Evolutionary conservation across 768 basidiomycete species (phyloP), one percentile per base, ranked within the genome.

Genomic region (Kwoniella dejecticola): DNA sequence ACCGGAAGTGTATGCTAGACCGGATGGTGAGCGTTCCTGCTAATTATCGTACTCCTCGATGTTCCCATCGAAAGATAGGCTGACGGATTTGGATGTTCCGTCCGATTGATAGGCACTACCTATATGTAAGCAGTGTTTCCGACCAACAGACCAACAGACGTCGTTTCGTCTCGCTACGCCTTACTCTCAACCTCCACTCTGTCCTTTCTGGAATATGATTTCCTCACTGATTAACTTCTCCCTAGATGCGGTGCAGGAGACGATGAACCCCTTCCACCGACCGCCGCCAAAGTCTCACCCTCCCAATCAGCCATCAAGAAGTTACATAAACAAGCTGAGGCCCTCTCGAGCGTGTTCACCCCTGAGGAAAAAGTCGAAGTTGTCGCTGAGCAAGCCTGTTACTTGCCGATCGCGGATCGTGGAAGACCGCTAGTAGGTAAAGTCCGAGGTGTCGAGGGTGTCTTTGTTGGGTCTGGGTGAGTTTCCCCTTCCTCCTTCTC

Each of bases 221-320:
- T n/a, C n/a, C n/a, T n/a, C n/a, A n/a, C n/a, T n/a, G n/a, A n/a
- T n/a, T n/a, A n/a, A n/a, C n/a, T n/a, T n/a, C n/a, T n/a, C n/a
- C n/a, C n/a, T n/a, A 87, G 85, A 19, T 94, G 90, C 77, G 89
- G 90, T 2, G 84, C 88, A 6, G 88, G 88, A 21, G 90, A 93
- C 76, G 83, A 87, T 69, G 83, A 83, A 3, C 81, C 83, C 1
- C 84, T 95, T 4, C 90, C 90, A 1, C 72, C 80, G 0, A 85
- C 81, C 23, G 89, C 91, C 8, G 88, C 91, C 62, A 83, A 86
- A n/a, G 89, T 92, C 1, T 70, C 75, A 15, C 84, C 88, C 8
- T 86, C 88, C 53, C 48, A 79, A 12, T 55, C 54, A 1, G 85
- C 87, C 2, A 88, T 90, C 38, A 69, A 81, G 2, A 84, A 84